A percentile compares a stretch with the other conserved stretches of the same genome.
Conservation (phyloP, 2,329 filamentous ascomycete genomes). For the Cercospora sp. region DNA sequence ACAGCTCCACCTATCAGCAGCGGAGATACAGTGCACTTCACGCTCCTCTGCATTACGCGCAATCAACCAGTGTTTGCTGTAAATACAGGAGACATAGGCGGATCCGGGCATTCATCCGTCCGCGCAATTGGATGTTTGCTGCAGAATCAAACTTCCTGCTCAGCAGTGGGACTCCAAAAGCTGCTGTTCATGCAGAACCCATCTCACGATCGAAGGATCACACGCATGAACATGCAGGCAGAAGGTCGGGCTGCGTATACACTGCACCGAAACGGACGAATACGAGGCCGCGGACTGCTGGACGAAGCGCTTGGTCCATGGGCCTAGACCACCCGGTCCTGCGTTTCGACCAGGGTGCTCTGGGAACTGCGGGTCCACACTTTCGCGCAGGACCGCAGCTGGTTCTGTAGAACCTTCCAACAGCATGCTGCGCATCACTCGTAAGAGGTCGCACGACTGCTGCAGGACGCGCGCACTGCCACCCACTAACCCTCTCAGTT, state of each 20-base stretch:
- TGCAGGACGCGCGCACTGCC: background rate
- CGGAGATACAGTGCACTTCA: background rate
- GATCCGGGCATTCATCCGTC: background rate
- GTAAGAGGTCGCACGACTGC: background rate
- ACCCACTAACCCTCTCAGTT: background rate
- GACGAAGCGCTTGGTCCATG: conserved; percentile 3
- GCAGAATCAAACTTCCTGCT: background rate
- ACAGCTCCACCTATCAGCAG: background rate
- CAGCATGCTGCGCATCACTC: background rate
- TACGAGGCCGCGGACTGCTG: background rate
- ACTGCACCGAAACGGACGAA: background rate
- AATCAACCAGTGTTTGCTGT: background rate
- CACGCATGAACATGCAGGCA: background rate
- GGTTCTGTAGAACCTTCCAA: conserved; percentile 3
- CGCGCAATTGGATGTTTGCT: background rate
- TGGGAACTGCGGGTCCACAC: background rate
- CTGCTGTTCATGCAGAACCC: background rate
- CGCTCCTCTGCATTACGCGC: background rate
- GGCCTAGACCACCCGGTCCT: background rate
- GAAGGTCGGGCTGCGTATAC: background rate
- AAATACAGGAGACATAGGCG: background rate
- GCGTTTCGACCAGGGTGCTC: background rate
- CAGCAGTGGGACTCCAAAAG: background rate
- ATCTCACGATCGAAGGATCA: background rate
- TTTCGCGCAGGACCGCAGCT: background rate